Percentiles rank a stretch among this genome's conserved stretches.
These are phyloP conservation scores for Hymenoscyphus fructigenus DNA, from an alignment of 2,329 filamentous ascomycete genomes.

Conservation along the genomic window DNA sequence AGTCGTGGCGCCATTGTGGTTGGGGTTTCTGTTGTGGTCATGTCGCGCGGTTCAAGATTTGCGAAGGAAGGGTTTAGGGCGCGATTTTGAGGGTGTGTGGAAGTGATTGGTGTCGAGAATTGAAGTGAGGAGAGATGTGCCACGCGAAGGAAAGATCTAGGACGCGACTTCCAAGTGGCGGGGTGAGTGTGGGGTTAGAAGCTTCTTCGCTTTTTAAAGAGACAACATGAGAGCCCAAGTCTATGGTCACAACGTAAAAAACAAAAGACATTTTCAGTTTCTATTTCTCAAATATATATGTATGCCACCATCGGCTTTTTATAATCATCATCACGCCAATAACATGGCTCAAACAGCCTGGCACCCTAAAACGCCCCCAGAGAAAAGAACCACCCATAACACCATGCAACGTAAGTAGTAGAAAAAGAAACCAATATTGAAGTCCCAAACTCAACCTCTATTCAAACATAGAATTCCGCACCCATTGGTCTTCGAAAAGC, in stretches of 20 bases:
- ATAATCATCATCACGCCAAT: background rate
- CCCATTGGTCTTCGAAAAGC: background rate
- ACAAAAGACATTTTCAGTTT: background rate
- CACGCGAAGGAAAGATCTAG: background rate
- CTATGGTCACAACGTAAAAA: background rate
- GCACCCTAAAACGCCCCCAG: too few relatives aligned
- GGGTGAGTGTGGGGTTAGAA: background rate
- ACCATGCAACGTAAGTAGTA: background rate
- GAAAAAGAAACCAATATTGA: background rate
- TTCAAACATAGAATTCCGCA: background rate
- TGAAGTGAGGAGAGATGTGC: too few relatives aligned
- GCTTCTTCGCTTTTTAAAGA: background rate
- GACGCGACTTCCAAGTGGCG: background rate
- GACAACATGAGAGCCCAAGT: too few relatives aligned
- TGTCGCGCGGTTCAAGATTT: background rate
- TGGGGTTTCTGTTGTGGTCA: background rate
- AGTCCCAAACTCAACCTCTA: background rate
- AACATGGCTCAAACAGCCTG: background rate
- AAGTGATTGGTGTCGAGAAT: too few relatives aligned
- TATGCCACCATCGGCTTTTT: background rate
- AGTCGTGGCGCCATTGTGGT: constrained; percentile 12
- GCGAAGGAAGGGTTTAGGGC: background rate
- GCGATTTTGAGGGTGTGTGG: too few relatives aligned
- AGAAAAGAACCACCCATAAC: too few relatives aligned
- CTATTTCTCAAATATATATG: background rate